phyloP scores from a whole-genome alignment of 1,284 basidiomycete species.

The Ustilago esculenta region DNA sequence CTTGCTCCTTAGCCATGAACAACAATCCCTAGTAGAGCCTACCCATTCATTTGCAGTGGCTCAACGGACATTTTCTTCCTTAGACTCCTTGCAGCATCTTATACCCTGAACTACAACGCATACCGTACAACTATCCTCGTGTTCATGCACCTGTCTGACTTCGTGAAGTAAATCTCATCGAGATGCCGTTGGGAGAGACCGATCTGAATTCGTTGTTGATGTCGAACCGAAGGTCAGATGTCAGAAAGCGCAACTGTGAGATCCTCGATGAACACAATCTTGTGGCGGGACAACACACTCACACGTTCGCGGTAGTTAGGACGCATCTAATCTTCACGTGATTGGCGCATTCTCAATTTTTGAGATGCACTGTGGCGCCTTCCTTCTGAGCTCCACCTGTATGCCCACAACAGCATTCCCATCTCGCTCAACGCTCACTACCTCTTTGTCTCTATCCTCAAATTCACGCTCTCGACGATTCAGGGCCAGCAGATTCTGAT shows the following conservation, averaged over 20 bases:
- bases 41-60: background rate
- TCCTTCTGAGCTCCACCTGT: slow-evolving; percentile 7
- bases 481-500: no score
- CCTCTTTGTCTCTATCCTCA: background rate
- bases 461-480: background rate
- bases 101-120: slow-evolving; percentile 8
- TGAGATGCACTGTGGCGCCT: slow-evolving; percentile 5
- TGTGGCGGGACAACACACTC: no score
- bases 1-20: no score
- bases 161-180: no score
- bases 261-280: no score
- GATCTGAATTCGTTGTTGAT: no score
- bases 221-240: no score
- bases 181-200: no score
- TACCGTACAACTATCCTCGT: no score
- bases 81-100: background rate
- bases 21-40: slow-evolving; percentile 4
- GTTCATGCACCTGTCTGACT: no score
- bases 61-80: slow-evolving; percentile 9
- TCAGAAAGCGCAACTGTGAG: no score
- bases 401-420: background rate
- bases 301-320: slow-evolving; percentile 2
- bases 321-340: slow-evolving; percentile 31
- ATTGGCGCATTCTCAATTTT: slow-evolving; percentile 14
- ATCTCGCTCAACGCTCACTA: background rate